phyloP scores from a whole-genome alignment of 768 basidiomycete genomes.

The Xerocomellus dryophilus region DNA sequence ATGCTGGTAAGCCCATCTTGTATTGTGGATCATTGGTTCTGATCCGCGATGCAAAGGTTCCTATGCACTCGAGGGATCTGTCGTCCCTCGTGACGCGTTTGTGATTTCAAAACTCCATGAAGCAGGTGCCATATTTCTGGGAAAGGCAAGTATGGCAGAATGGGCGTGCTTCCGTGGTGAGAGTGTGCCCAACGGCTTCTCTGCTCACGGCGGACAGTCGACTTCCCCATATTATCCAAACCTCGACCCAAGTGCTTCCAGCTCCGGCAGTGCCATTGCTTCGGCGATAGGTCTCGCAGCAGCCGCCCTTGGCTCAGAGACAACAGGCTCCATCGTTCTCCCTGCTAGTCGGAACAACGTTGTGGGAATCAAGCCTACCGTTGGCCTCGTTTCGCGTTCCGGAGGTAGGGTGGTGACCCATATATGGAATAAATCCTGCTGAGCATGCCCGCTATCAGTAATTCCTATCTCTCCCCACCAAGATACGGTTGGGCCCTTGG shows the following conservation, averaged over 20 bases:
- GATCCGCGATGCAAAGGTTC: constrained; percentile 29
- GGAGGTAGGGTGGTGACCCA: constrained; percentile 31
- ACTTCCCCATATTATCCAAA: constrained; percentile 41
- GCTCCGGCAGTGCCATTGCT: constrained; percentile 44
- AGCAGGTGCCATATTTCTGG: constrained; percentile 39
- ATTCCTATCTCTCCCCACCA: constrained; percentile 43
- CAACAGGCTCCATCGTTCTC: constrained; percentile 45
- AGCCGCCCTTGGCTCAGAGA: constrained; percentile 45
- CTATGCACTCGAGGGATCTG: constrained; percentile 37
- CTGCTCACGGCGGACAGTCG: constrained; percentile 45
- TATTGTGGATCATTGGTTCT: neutral
- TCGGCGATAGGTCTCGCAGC: constrained; percentile 45
- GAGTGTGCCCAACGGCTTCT: constrained; percentile 40
- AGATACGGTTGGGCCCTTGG: constrained; percentile 41
- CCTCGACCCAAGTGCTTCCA: constrained; percentile 41
- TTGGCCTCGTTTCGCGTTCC: constrained; percentile 40
- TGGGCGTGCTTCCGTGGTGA: constrained; percentile 41
- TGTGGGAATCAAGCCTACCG: constrained; percentile 43
- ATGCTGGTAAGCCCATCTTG: constrained; percentile 40
- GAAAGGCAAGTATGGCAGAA: constrained; percentile 43
- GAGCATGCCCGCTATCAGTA: constrained; percentile 32
- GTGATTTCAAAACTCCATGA: constrained; percentile 30
- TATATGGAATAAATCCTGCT: neutral
- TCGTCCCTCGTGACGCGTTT: constrained; percentile 36
- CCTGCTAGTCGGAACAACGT: constrained; percentile 44